Evolutionary conservation across 495 filamentous ascomycete species (phyloP).

Genomic region (Hypoxylon cercidicola): DNA sequence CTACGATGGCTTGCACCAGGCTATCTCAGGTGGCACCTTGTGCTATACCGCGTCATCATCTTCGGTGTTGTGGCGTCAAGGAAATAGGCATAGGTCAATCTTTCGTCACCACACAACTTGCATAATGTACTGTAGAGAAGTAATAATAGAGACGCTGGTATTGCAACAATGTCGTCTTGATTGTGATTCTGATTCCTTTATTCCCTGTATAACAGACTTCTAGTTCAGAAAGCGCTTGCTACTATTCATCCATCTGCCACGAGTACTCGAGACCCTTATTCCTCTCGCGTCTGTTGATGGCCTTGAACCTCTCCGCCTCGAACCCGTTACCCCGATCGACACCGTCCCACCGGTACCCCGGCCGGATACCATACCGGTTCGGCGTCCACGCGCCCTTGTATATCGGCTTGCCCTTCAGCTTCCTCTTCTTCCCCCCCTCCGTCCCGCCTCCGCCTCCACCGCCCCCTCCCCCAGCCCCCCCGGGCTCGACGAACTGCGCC

Average conservation of each 20-base stretch:
- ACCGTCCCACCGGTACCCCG: conserved; percentile 96
- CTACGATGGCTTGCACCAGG: too few species aligned
- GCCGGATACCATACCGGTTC: conserved; percentile 93
- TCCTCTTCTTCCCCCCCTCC: conserved; percentile 47
- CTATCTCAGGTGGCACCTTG: too few species aligned
- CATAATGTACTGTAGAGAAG: too few species aligned
- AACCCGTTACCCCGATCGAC: conserved; percentile 95
- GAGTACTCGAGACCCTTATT: conserved; percentile 84
- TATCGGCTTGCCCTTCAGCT: conserved; percentile 71
- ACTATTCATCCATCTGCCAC: conserved; percentile 93
- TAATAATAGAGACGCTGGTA: too few species aligned
- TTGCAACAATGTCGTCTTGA: too few species aligned
- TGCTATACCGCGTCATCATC: too few species aligned
- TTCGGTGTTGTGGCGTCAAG: too few species aligned
- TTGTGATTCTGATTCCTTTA: too few species aligned
- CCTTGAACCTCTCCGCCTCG: conserved; percentile 92
- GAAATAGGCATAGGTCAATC: too few species aligned
- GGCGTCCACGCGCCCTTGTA: conserved; percentile 84
- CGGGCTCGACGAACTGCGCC: conserved; percentile 74
- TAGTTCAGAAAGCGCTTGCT: too few species aligned
- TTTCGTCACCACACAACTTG: too few species aligned
- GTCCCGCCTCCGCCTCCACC: conserved; percentile 9
- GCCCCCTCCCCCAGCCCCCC: conserved; percentile 17
- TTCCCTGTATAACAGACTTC: too few species aligned
- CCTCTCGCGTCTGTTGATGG: conserved; percentile 77